Conservation (phyloP, 495 filamentous ascomycete genomes). For the Penicillium alfredii region DNA sequence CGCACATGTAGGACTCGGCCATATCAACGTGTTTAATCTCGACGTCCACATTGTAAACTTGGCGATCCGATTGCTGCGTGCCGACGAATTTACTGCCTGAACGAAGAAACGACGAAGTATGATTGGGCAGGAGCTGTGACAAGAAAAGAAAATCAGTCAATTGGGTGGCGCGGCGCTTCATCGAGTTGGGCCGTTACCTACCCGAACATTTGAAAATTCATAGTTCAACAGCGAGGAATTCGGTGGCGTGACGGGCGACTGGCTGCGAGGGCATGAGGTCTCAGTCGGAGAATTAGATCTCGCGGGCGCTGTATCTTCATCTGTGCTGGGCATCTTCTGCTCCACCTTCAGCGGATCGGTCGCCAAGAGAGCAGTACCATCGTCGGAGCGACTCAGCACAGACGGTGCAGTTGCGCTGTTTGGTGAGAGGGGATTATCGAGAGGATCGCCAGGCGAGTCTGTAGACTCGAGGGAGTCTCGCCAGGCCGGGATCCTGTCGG, state of each 20-base stretch:
- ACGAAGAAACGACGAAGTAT: conserved; percentile 76
- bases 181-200: conserved; percentile 29
- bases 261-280: conserved; percentile 21
- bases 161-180: conserved; percentile 2
- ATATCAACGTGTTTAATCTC: conserved; percentile 97
- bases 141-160: too few relatives aligned
- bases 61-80: conserved; percentile 84
- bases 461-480: conserved; percentile 30
- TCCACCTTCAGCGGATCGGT: conserved; percentile 28
- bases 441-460: conserved; percentile 17
- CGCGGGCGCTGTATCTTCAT: conserved; percentile 31
- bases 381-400: conserved; percentile 28
- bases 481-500: conserved; percentile 38
- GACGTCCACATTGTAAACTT: conserved; percentile 91
- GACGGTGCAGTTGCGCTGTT: conserved; percentile 23
- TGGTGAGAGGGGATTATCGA: conserved; percentile 29
- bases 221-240: conserved; percentile 50
- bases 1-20: conserved; percentile 89
- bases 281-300: conserved; percentile 33
- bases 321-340: conserved; percentile 25
- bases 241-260: conserved; percentile 26
- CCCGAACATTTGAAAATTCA: conserved; percentile 62
- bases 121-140: conserved; percentile 40
- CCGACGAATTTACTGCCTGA: conserved; percentile 85
- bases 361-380: conserved; percentile 25